phyloP scores from a whole-genome alignment of 2,329 filamentous ascomycete species.

The Claviceps pazoutovae region DNA sequence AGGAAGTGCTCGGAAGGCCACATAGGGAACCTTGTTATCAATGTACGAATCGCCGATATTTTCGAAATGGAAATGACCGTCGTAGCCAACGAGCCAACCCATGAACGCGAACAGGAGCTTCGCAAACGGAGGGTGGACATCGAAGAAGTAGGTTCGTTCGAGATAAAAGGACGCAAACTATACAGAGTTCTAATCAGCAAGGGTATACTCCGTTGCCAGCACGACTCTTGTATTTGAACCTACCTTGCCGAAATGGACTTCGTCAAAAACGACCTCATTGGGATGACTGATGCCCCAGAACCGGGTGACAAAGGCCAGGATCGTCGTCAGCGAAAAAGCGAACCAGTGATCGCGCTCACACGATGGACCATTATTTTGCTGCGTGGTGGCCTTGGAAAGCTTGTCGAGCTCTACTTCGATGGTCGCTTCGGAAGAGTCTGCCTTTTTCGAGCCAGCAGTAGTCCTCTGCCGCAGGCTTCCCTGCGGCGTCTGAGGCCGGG shows the following conservation, averaged over 20 bases:
- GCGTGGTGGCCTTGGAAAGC: slow-evolving; percentile 26
- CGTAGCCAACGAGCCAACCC: slow-evolving; percentile 94
- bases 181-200: neutral
- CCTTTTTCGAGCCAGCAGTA: slow-evolving; percentile 38
- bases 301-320: slow-evolving; percentile 75
- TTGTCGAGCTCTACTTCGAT: slow-evolving; percentile 37
- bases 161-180: slow-evolving; percentile 73
- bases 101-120: slow-evolving; percentile 96
- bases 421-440: slow-evolving; percentile 23
- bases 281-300: slow-evolving; percentile 96
- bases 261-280: slow-evolving; percentile 94
- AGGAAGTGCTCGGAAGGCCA: slow-evolving; percentile 87
- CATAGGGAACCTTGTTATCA: slow-evolving; percentile 90
- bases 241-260: slow-evolving; percentile 99
- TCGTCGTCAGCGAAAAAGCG: slow-evolving; percentile 61
- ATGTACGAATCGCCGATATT: slow-evolving; percentile 99
- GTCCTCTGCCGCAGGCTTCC: slow-evolving; percentile 47
- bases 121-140: slow-evolving; percentile 94
- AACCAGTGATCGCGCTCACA: slow-evolving; percentile 78
- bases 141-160: slow-evolving; percentile 97
- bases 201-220: neutral
- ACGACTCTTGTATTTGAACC: slow-evolving; percentile 12
- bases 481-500: slow-evolving; percentile 36
- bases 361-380: slow-evolving; percentile 20
- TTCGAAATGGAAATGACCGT: slow-evolving; percentile 94